phyloP scores from a whole-genome alignment of 345 rosid species.

The Microcos paniculata region DNA sequence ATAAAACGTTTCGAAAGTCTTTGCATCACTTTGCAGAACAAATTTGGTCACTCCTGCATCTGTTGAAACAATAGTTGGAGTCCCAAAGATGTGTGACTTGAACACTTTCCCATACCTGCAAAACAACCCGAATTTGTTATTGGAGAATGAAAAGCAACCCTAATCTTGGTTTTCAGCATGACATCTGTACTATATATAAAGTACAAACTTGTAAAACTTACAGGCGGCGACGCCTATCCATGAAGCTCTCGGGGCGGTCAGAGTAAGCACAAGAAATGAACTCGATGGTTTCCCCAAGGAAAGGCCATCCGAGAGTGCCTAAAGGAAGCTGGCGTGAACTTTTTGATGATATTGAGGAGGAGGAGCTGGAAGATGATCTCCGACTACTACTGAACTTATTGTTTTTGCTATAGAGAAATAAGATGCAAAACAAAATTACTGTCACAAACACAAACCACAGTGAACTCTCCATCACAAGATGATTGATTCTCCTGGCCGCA shows the following conservation, averaged over 20 bases:
- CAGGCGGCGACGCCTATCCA: constrained; percentile 77
- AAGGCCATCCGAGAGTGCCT: constrained; percentile 88
- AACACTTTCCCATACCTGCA: constrained; percentile 90
- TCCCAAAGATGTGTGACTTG: constrained; percentile 94
- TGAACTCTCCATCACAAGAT: constrained; percentile 15
- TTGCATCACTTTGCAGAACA: constrained; percentile 84
- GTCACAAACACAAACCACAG: constrained; percentile 35
- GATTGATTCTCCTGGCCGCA: constrained; percentile 26
- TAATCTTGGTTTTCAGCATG: background rate
- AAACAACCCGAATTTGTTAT: background rate
- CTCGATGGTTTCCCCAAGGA: constrained; percentile 87
- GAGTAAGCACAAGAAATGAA: constrained; percentile 81
- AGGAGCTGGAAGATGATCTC: too few relatives aligned
- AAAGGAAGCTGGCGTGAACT: constrained; percentile 40
- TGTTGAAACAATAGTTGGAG: constrained; percentile 78
- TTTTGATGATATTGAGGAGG: background rate
- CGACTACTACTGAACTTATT: constrained; percentile 13
- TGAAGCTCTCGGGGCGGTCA: constrained; percentile 84
- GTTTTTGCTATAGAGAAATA: constrained; percentile 33
- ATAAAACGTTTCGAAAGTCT: constrained; percentile 80
- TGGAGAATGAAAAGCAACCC: background rate
- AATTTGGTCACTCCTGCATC: constrained; percentile 86
- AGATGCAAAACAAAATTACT: constrained; percentile 27
- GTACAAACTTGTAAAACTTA: constrained; percentile 28
- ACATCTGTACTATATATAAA: background rate